These are phyloP conservation scores for Cladosporium phlei DNA, from an alignment of 2,329 filamentous ascomycete genomes.

Conservation along the genomic window DNA sequence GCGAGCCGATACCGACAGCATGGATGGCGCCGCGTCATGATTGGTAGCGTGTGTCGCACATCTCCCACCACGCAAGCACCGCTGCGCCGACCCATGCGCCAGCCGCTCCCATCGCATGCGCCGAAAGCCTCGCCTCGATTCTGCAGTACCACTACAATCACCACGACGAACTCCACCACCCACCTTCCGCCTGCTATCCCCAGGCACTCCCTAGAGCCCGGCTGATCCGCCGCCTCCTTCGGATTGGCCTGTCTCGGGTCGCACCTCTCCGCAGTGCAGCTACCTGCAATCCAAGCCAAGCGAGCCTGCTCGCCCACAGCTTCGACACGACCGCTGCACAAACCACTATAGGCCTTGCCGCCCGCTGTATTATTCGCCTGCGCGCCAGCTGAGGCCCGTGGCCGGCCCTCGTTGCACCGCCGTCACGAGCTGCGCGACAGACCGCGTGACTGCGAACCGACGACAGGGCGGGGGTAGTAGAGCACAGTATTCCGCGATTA, in stretches of 20 bases:
- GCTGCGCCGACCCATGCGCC: constrained; percentile 26
- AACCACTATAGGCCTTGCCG: constrained; percentile 9
- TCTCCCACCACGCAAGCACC: constrained; percentile 16
- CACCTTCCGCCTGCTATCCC: not conserved
- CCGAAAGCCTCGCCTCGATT: constrained; percentile 24
- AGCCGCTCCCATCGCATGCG: constrained; percentile 19
- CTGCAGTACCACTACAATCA: no score
- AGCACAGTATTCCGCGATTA: no score
- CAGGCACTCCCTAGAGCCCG: constrained; percentile 36
- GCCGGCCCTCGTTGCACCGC: constrained; percentile 5
- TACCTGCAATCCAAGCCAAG: no score
- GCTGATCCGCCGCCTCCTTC: constrained; percentile 19
- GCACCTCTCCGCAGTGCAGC: no score
- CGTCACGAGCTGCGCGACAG: constrained; percentile 6
- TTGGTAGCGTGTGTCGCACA: constrained; percentile 28
- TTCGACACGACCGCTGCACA: constrained; percentile 6
- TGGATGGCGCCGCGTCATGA: constrained; percentile 23
- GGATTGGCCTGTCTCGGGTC: constrained; percentile 18
- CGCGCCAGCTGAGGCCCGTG: constrained; percentile 4
- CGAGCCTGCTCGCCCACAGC: not conserved
- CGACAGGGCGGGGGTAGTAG: constrained; percentile 6
- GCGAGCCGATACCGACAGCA: constrained; percentile 17
- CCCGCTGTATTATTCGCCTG: not conserved
- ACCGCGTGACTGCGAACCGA: constrained; percentile 11
- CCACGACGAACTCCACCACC: constrained; percentile 35